Evolutionary conservation across 805 yeast genomes (phyloP).

Genomic region (Sungouiella thailandica): DNA sequence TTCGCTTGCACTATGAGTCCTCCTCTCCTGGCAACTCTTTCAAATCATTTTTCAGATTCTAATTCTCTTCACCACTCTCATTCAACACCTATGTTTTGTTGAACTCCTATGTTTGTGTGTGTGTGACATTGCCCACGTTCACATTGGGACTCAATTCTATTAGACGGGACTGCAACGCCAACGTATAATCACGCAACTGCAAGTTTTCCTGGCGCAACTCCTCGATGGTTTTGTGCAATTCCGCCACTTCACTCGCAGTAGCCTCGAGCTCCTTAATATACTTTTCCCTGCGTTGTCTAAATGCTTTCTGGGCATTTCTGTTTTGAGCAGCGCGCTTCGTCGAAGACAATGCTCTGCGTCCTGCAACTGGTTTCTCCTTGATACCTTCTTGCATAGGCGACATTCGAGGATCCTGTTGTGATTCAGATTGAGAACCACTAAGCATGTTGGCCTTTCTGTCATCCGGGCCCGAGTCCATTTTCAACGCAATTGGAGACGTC

Average conservation of each 20-base stretch:
- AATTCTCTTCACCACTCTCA: no score
- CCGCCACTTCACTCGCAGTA: conserved; percentile 58
- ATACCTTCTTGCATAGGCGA: neutral
- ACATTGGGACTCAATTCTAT: conserved; percentile 36
- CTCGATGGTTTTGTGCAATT: conserved; percentile 60
- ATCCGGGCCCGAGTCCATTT: no score
- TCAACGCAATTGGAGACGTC: neutral
- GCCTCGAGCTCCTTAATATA: conserved; percentile 76
- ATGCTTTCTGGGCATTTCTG: conserved; percentile 87
- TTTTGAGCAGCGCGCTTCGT: conserved; percentile 90
- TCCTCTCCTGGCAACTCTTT: no score
- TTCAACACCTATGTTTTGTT: no score
- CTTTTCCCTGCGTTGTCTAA: conserved; percentile 77
- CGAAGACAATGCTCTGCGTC: conserved; percentile 34
- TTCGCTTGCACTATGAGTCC: no score
- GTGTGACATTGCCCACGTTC: neutral
- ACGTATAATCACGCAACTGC: conserved; percentile 66
- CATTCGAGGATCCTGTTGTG: neutral
- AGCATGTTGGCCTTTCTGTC: neutral
- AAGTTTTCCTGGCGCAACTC: conserved; percentile 65
- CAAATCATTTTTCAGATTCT: no score
- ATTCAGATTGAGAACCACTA: neutral
- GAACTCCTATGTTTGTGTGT: conserved; percentile 1
- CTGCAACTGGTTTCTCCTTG: neutral
- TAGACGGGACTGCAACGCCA: conserved; percentile 63